Conservation (phyloP, 768 basidiomycete species). For the Suillus variegatus region DNA sequence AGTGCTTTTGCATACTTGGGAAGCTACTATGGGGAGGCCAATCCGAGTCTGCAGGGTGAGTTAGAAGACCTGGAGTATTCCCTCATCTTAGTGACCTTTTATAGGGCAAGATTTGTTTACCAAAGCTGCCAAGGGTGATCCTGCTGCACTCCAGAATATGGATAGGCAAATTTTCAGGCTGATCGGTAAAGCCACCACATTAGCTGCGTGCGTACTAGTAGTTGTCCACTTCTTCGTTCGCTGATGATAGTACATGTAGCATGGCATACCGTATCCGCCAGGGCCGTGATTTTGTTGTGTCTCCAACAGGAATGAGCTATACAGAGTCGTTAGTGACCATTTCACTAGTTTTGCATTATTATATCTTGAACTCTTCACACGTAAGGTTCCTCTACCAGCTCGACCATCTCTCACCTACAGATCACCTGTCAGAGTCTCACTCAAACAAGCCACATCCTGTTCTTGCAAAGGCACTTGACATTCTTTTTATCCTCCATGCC, state of each 20-base stretch:
- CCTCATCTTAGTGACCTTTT: background rate
- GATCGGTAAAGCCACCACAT: constrained; percentile 85
- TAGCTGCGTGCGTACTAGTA: constrained; percentile 66
- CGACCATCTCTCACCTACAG: constrained; percentile 61
- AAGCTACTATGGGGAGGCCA: constrained; percentile 85
- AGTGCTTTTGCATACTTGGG: constrained; percentile 88
- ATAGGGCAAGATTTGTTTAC: constrained; percentile 80
- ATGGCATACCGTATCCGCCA: constrained; percentile 95
- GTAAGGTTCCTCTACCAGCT: constrained; percentile 86
- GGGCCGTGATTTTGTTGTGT: constrained; percentile 84
- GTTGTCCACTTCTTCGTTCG: background rate
- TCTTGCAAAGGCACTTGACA: constrained; percentile 84
- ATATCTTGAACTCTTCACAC: background rate
- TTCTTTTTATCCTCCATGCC: constrained; percentile 84
- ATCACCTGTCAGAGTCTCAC: constrained; percentile 35
- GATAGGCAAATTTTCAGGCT: constrained; percentile 91
- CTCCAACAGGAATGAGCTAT: constrained; percentile 81
- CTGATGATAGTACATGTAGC: constrained; percentile 34
- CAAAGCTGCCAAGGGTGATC: constrained; percentile 63
- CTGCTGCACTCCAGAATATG: constrained; percentile 71
- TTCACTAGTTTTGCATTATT: background rate
- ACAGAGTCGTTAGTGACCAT: constrained; percentile 64
- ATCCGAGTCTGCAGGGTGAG: constrained; percentile 81
- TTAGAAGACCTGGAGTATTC: background rate
- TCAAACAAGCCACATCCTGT: constrained; percentile 78